A percentile compares a stretch with the other conserved stretches of the same genome.
phyloP scores from a whole-genome alignment of 139 green algal species.

The Haematococcus lacustris region DNA sequence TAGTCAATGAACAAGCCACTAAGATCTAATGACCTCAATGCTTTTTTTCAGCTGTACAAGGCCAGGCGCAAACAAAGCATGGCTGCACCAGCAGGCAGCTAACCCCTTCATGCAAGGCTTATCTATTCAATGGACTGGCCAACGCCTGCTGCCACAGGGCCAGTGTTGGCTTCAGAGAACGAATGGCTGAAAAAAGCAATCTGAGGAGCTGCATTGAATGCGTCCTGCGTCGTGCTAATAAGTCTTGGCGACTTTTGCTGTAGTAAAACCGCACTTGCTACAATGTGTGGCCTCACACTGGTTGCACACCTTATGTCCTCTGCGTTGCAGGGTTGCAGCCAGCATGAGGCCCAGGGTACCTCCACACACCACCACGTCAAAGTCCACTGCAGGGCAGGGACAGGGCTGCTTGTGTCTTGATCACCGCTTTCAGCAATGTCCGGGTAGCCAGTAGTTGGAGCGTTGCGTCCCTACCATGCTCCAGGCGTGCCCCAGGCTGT shows the following conservation, averaged over 20 bases:
- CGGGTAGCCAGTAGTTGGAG: background rate
- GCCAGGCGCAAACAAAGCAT: background rate
- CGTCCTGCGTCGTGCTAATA: no score
- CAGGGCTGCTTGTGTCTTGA: background rate
- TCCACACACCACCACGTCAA: conserved; percentile 76
- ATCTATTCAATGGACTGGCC: no score
- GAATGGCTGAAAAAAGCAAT: no score
- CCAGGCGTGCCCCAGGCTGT: background rate
- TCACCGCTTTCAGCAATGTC: background rate
- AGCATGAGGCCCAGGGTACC: conserved; percentile 84
- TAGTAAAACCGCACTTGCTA: background rate
- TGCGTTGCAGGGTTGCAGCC: conserved; percentile 59
- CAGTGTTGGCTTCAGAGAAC: no score
- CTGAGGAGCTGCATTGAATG: no score
- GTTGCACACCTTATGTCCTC: conserved; percentile 20
- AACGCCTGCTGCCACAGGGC: no score
- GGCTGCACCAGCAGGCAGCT: no score
- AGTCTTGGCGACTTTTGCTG: background rate
- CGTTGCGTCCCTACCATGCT: background rate
- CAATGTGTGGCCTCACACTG: background rate
- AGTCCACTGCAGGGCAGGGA: conserved; percentile 25
- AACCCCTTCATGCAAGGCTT: no score
- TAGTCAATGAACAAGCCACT: background rate
- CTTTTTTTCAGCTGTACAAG: background rate
- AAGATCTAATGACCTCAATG: background rate